These are phyloP conservation scores for Exophiala phaeomuriformis DNA, from an alignment of 2,329 filamentous ascomycete species.

Conservation along the genomic window DNA sequence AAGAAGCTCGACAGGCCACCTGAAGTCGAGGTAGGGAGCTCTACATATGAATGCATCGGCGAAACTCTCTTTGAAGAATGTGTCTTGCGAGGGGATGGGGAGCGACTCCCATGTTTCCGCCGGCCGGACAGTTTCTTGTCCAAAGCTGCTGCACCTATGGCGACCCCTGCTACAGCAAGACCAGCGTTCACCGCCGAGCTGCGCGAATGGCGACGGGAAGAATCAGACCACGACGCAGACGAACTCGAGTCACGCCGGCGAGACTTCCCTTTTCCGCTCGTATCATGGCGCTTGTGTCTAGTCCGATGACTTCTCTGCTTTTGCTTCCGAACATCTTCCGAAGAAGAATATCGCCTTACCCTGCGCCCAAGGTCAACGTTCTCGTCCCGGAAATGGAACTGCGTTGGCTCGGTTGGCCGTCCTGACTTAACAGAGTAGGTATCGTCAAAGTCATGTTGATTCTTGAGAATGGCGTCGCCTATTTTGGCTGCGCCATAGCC, in stretches of 20 bases:
- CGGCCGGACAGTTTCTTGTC: conserved; percentile 27
- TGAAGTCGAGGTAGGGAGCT: conserved; percentile 55
- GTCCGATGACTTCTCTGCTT: conserved; percentile 29
- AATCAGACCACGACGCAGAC: conserved; percentile 11
- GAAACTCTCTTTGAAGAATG: conserved; percentile 37
- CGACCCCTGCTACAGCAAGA: conserved; percentile 33
- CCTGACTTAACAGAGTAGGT: conserved; percentile 54
- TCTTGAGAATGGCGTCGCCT: conserved; percentile 48
- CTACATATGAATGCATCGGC: conserved; percentile 56
- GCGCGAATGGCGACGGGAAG: conserved; percentile 6
- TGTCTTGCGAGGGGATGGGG: conserved; percentile 30
- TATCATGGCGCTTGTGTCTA: conserved; percentile 4
- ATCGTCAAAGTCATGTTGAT: conserved; percentile 51
- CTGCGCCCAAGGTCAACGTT: conserved; percentile 31
- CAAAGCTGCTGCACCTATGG: conserved; percentile 31
- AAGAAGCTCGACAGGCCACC: conserved; percentile 59
- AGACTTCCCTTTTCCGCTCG: not conserved
- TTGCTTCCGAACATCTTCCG: conserved; percentile 31
- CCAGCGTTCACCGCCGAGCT: conserved; percentile 34
- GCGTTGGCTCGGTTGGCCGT: conserved; percentile 32
- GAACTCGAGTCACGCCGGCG: conserved; percentile 18
- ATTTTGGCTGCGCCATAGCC: conserved; percentile 48
- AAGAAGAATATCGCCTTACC: conserved; percentile 39
- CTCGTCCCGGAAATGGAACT: conserved; percentile 27
- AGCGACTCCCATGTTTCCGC: conserved; percentile 32